Evolutionary conservation across 371 early-diverging fungal species (phyloP).

Genomic region (Globomyces sp.): DNA sequence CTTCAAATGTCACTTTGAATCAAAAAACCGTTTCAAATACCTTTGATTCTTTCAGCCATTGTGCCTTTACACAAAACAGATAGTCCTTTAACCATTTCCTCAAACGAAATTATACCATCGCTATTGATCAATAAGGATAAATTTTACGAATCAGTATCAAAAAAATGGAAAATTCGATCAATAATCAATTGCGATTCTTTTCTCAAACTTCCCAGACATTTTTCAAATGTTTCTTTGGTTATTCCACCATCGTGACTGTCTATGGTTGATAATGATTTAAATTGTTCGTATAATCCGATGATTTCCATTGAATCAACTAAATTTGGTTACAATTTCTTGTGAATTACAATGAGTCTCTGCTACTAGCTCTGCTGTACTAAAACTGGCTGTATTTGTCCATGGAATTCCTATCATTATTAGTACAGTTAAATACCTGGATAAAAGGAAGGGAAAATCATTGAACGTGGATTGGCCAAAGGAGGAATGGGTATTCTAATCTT

Average conservation of each 20-base stretch:
- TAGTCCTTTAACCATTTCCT: constrained; percentile 81
- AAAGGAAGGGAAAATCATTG: constrained; percentile 72
- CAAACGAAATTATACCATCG: constrained; percentile 72
- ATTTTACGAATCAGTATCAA: constrained; percentile 65
- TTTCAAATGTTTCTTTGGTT: constrained; percentile 72
- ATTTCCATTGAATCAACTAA: constrained; percentile 79
- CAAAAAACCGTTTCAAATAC: constrained; percentile 35
- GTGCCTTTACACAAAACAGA: constrained; percentile 83
- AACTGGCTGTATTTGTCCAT: not conserved
- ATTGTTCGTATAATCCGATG: constrained; percentile 82
- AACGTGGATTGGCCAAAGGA: constrained; percentile 86
- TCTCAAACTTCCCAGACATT: constrained; percentile 85
- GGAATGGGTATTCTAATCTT: constrained; percentile 93
- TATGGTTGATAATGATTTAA: constrained; percentile 73
- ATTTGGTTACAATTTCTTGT: not conserved
- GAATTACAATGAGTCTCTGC: constrained; percentile 69
- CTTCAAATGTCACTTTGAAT: constrained; percentile 77
- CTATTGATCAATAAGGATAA: constrained; percentile 12
- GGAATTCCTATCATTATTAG: constrained; percentile 21
- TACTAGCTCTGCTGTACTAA: constrained; percentile 51
- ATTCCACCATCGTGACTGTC: constrained; percentile 66
- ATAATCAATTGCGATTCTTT: constrained; percentile 81
- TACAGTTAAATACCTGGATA: constrained; percentile 59
- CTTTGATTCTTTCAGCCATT: constrained; percentile 80
- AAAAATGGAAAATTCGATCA: constrained; percentile 84